Evolutionary conservation across 1,284 basidiomycete species (phyloP), one percentile per base, ranked within the genome.

Genomic region (Ganoderma sp.): DNA sequence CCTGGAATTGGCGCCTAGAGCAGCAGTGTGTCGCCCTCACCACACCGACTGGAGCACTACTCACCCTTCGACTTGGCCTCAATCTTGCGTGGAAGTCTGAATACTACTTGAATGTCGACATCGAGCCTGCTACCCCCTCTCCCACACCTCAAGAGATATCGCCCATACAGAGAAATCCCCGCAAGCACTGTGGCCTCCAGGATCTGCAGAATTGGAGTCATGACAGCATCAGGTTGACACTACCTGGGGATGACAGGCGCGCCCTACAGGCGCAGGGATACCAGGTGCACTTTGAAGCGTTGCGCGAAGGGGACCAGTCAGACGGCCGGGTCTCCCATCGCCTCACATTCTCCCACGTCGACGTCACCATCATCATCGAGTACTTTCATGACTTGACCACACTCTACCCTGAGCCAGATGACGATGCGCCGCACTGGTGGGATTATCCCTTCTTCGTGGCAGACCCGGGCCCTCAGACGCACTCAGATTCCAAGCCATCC

Each of bases 201-300:
- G 0, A 7, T 5, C 34, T 37, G 34, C 1, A 2, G 5, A 37
- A 37, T 37, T 37, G 43, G 15, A 17, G 6, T 19, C 45, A 19
- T 9, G 32, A 37, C 32, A 19, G 15, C 17, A 8, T 17, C 34
- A 12, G 9, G 17, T 34, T 58, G 17, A 58, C 3, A 19, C 10
- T 39, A 19, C 56, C 34, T 2, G 56, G 56, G n/a, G 9, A 22
- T 4, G 17, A 22, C 34, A 39, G 5, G 10, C 32, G 32, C 39
- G 56, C 17, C 22, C 22, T 58, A 22, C 56, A 32, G 10, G 17
- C 56, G 56, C 56, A 58, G 7, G 56, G 56, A 39, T 58, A 58
- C 19, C 19, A 39, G 34, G 56, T 39, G 34, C 15, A n/a, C 52
- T 54, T 54, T 15, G 6, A 32, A 5, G 14, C 14, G 5, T 28